These are phyloP conservation scores for Entrophospora sp. DNA, from an alignment of 192 early-diverging fungal species.

Conservation along the genomic window DNA sequence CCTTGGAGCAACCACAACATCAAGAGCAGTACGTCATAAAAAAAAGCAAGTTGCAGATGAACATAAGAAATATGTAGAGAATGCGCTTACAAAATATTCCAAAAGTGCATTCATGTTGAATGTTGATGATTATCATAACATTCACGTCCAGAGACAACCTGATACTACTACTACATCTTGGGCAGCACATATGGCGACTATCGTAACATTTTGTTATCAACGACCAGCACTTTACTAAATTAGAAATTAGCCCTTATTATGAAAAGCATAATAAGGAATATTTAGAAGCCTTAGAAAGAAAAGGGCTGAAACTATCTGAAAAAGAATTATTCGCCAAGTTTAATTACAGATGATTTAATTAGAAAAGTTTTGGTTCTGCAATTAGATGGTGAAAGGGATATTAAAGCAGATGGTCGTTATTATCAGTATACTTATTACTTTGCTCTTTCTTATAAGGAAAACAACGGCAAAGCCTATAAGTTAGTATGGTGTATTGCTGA, in stretches of 20 bases:
- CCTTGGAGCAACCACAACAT: too few species aligned
- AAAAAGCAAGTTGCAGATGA: too few species aligned
- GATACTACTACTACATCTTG: too few species aligned
- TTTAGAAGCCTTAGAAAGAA: neutral
- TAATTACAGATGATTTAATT: neutral
- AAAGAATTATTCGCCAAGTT: neutral
- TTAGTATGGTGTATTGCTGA: neutral
- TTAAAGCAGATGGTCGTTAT: neutral
- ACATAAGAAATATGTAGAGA: too few species aligned
- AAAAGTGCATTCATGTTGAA: too few species aligned
- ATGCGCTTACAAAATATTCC: too few species aligned
- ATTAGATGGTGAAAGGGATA: neutral
- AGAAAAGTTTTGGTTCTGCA: neutral
- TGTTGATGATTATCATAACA: too few species aligned
- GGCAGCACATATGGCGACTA: too few species aligned
- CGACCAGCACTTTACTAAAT: neutral
- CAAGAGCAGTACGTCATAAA: too few species aligned
- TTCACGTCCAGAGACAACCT: too few species aligned
- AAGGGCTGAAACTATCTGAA: neutral
- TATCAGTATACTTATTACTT: constrained; percentile 7
- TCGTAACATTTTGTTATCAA: neutral
- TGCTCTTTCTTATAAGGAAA: neutral
- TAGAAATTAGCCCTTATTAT: neutral
- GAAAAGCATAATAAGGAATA: neutral
- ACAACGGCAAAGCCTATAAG: neutral